phyloP scores from a whole-genome alignment of 257 asterid species.

The Nyctanthes arbortristis region DNA sequence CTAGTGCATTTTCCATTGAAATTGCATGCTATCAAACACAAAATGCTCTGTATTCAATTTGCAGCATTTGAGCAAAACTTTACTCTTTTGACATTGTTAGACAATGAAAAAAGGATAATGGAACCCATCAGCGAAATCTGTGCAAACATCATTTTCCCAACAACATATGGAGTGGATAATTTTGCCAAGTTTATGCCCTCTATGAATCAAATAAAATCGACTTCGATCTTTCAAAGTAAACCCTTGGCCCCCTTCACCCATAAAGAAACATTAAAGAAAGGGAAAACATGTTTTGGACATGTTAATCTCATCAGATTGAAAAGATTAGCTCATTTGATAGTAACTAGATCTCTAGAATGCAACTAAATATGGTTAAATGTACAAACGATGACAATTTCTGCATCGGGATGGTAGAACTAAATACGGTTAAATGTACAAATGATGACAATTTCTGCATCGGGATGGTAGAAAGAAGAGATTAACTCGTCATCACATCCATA shows the following conservation, averaged over 20 bases:
- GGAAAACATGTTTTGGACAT: not conserved
- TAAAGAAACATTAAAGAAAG: too few species aligned
- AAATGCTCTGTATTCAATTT: not conserved
- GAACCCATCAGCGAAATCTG: too few species aligned
- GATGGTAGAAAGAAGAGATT: not conserved
- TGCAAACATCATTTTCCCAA: too few species aligned
- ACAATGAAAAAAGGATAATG: too few species aligned
- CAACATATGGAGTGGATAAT: not conserved
- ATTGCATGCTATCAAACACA: not conserved
- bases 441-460: too few species aligned
- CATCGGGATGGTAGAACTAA: too few species aligned
- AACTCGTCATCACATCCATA: not conserved
- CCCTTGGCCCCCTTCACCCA: not conserved
- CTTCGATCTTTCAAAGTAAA: not conserved
- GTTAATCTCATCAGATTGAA: not conserved
- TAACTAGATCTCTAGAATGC: too few species aligned
- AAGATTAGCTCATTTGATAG: too few species aligned
- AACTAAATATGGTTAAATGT: too few species aligned
- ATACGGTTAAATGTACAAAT: too few species aligned
- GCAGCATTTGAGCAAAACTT: not conserved
- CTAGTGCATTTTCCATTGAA: not conserved
- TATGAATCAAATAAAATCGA: not conserved
- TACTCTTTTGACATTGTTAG: not conserved
- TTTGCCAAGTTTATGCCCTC: not conserved
- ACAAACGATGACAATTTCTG: too few species aligned